These are phyloP conservation scores for Calonectria honghensis DNA, from an alignment of 2,329 filamentous ascomycete species.

Conservation along the genomic window DNA sequence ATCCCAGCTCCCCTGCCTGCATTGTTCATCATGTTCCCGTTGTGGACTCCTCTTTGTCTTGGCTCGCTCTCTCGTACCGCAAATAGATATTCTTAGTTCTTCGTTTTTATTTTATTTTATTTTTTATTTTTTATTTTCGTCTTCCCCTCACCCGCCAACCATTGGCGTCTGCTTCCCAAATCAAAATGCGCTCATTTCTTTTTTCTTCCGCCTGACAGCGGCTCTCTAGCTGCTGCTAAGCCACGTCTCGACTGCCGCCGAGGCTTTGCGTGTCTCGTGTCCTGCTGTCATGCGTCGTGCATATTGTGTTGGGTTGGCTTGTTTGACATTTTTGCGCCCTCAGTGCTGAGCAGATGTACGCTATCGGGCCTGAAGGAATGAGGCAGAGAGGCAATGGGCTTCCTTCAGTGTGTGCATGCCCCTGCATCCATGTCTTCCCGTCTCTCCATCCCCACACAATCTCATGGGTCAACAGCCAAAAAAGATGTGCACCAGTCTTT, in stretches of 20 bases:
- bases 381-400: neutral
- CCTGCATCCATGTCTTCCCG: conserved; percentile 24
- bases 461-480: neutral
- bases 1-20: conserved; percentile 5
- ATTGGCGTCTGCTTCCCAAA: conserved; percentile 1
- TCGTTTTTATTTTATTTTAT: neutral
- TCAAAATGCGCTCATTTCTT: conserved; percentile 16
- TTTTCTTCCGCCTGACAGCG: neutral
- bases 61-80: conserved; percentile 12
- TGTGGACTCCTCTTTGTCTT: neutral
- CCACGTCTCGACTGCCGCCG: conserved; percentile 12
- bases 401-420: conserved; percentile 2
- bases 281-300: neutral
- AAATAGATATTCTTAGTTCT: neutral
- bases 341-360: conserved; percentile 16
- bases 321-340: conserved; percentile 17
- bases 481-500: conserved; percentile 21
- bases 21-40: neutral
- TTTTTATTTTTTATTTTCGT: neutral
- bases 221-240: neutral
- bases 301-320: neutral
- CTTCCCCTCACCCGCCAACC: neutral
- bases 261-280: conserved; percentile 11
- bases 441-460: conserved; percentile 3
- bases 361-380: conserved; percentile 6